Base-by-base conservation (phyloP, 1,139 yeast genomes). In the Arxiozyma bovina region DNA sequence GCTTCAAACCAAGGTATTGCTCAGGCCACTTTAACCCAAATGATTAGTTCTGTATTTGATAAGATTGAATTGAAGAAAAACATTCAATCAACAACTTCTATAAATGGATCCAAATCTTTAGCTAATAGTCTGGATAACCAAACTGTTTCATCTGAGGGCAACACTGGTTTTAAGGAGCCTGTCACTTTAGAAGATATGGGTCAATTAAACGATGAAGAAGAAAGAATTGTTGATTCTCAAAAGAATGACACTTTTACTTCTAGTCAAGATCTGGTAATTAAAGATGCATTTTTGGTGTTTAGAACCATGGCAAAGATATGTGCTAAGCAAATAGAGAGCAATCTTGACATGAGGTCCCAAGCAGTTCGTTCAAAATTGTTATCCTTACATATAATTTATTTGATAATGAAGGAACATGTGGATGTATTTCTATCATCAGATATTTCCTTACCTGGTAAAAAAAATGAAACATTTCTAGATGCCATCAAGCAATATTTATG, bases 291-390 rank as follows among this genome's bases (percentile, higher is more conserved):
- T 65, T 77, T 93, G 60, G 81, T 94, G 6, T 90, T 93, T 70
- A 79, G 99, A 66, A 91, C 97, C 1, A 87, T 94, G 91, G 88
- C 97, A 69, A 89, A 89, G 67, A 77, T 94, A 23, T 87, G 97
- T 1, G 88, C 88, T 51, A 93, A 93, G 68, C 79, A 85, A 38
- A 71, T 83, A 56, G 97, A 89, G 56, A 77, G 83, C 34, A 90
- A 86, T 50, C 72, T 86, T 53, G 98, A 93, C 68, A 83, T 88
- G 86, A 81, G 89, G 66, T 86, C 96, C 1, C 97, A 90, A 66
- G 85, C 93, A 1, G 91, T 93, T 59, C 81, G 99, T 63, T 89
- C 97, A 1, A 94, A 94, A 69, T 74, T 94, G 57, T 76, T 94
- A 45, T 88, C 98, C 0, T 77, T 94, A 61, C 96, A 91, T 66